Conservation (phyloP, 2,329 filamentous ascomycete genomes). For the Ceratocystis albifundus region DNA sequence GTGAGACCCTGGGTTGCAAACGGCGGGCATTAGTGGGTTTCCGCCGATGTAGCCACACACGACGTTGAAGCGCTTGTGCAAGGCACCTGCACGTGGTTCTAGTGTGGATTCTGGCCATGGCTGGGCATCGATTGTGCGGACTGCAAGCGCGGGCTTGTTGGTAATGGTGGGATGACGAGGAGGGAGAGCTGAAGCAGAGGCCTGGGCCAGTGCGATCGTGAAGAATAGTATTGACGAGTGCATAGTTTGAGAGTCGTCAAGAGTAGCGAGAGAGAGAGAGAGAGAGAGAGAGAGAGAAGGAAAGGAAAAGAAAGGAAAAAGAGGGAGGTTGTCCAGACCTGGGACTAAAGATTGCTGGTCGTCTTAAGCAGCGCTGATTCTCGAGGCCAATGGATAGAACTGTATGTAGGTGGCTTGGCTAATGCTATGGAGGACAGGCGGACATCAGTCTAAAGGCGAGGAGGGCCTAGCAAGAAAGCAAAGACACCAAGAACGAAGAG, state of each 20-base stretch:
- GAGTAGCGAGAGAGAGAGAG: too few relatives aligned
- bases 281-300: too few relatives aligned
- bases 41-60: slow-evolving; percentile 49
- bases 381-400: neutral
- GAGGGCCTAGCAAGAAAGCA: slow-evolving; percentile 1
- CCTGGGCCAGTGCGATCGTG: slow-evolving; percentile 29
- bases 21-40: slow-evolving; percentile 41
- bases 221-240: slow-evolving; percentile 31
- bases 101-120: slow-evolving; percentile 10
- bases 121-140: slow-evolving; percentile 29
- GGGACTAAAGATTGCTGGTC: neutral
- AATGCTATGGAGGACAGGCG: neutral
- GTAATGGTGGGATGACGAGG: slow-evolving; percentile 30
- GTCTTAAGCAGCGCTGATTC: neutral
- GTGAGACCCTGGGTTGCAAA: slow-evolving; percentile 46
- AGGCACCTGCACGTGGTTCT: slow-evolving; percentile 47
- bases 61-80: slow-evolving; percentile 65
- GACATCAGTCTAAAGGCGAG: slow-evolving; percentile 1
- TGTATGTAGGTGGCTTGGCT: neutral
- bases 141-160: slow-evolving; percentile 28
- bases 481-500: neutral
- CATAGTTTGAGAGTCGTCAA: slow-evolving; percentile 24
- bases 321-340: neutral
- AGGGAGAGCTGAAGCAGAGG: slow-evolving; percentile 33
- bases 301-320: neutral